Conservation (phyloP, 2,329 filamentous ascomycete species). For the Pseudocercospora ulei region DNA sequence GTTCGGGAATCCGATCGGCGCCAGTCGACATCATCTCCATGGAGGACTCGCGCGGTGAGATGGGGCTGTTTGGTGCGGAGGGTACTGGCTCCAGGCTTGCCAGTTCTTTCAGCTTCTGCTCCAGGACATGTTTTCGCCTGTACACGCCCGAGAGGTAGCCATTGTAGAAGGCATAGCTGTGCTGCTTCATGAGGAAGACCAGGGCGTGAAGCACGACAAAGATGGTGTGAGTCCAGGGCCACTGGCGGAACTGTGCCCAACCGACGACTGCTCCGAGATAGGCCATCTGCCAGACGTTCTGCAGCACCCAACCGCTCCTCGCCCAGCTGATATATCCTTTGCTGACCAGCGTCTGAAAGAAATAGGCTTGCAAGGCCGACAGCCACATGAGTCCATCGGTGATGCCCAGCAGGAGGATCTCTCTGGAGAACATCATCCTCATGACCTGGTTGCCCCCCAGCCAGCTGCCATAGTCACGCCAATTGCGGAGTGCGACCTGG, state of each 20-base stretch:
- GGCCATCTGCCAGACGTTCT: constrained; percentile 61
- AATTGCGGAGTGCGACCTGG: constrained; percentile 59
- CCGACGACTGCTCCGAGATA: constrained; percentile 55
- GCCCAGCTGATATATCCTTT: constrained; percentile 59
- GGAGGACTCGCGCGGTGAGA: constrained; percentile 6
- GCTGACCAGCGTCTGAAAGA: constrained; percentile 54
- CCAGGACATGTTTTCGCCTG: constrained; percentile 40
- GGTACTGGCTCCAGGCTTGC: constrained; percentile 44
- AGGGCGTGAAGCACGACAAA: constrained; percentile 66
- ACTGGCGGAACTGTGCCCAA: constrained; percentile 60
- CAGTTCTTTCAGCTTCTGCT: constrained; percentile 48
- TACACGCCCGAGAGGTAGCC: constrained; percentile 55
- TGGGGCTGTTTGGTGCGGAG: constrained; percentile 33
- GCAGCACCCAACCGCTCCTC: constrained; percentile 59
- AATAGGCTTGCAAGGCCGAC: constrained; percentile 54
- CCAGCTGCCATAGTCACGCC: constrained; percentile 56
- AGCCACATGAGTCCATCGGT: constrained; percentile 63
- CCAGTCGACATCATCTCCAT: constrained; percentile 15
- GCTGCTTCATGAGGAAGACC: constrained; percentile 75
- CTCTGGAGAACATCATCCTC: constrained; percentile 54
- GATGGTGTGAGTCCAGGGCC: constrained; percentile 75
- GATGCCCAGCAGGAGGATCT: constrained; percentile 44
- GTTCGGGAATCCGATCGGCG: constrained; percentile 17
- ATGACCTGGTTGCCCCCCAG: constrained; percentile 64
- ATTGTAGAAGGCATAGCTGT: constrained; percentile 70